Evolutionary conservation across 1,139 yeast species (phyloP).

Genomic region (Scheffersomyces quercinus): DNA sequence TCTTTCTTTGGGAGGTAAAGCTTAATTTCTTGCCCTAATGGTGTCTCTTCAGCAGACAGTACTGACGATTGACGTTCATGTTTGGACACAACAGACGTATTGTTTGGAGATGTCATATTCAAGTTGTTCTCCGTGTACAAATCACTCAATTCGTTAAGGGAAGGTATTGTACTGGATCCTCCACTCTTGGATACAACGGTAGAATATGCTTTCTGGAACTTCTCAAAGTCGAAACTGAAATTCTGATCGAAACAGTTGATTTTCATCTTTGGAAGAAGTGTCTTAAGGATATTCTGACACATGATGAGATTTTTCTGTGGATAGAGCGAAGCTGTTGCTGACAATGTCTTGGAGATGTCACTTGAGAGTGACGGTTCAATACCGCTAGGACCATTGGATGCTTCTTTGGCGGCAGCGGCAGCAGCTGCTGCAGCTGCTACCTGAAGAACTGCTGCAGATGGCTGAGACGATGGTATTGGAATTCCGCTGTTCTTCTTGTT

Average conservation of each 20-base stretch:
- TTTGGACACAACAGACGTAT: slow-evolving; percentile 9
- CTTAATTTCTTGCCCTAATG: slow-evolving; percentile 48
- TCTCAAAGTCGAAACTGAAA: slow-evolving; percentile 34
- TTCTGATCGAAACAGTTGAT: slow-evolving; percentile 35
- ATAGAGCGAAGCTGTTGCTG: background rate
- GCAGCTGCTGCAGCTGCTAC: slow-evolving; percentile 15
- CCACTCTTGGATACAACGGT: slow-evolving; percentile 22
- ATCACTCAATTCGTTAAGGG: slow-evolving; percentile 19
- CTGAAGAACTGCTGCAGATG: slow-evolving; percentile 14
- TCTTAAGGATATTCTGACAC: slow-evolving; percentile 25
- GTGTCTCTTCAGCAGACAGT: slow-evolving; percentile 20
- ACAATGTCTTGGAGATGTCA: background rate
- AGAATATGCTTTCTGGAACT: slow-evolving; percentile 26
- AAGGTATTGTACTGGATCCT: slow-evolving; percentile 8
- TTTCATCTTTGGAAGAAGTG: slow-evolving; percentile 52
- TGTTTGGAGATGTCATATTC: slow-evolving; percentile 12
- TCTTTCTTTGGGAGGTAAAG: slow-evolving; percentile 77
- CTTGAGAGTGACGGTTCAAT: slow-evolving; percentile 2
- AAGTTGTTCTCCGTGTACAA: slow-evolving; percentile 23
- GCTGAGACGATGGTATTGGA: slow-evolving; percentile 25
- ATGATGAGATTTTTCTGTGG: slow-evolving; percentile 1
- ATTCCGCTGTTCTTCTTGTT: slow-evolving; percentile 42
- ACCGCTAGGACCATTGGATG: slow-evolving; percentile 6
- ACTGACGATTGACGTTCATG: slow-evolving; percentile 17
- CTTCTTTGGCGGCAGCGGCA: slow-evolving; percentile 6